Percentiles rank a stretch among this genome's conserved stretches.
These are phyloP conservation scores for Hyaloperonospora arabidopsidis DNA, from an alignment of 352 stramenopile genomes.

Conservation along the genomic window DNA sequence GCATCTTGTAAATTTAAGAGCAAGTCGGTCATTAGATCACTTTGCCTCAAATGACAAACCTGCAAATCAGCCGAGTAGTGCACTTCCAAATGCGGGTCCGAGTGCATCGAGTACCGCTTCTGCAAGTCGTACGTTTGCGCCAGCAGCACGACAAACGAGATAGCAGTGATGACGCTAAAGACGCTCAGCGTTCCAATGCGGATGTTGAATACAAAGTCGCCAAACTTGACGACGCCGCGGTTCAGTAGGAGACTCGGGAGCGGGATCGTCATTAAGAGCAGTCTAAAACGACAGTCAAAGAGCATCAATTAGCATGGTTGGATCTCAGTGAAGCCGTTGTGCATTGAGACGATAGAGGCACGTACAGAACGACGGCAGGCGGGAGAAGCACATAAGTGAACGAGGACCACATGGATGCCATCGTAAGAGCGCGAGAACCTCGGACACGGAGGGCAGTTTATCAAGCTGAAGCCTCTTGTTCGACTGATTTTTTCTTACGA, in stretches of 20 bases:
- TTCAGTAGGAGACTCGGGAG: conserved; percentile 55
- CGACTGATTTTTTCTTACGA: not conserved
- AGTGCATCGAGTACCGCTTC: conserved; percentile 47
- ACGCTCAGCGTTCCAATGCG: conserved; percentile 61
- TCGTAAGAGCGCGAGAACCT: conserved; percentile 11
- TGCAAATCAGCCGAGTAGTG: conserved; percentile 71
- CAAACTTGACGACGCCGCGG: conserved; percentile 63
- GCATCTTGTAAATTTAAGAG: conserved; percentile 7
- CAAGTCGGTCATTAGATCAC: not conserved
- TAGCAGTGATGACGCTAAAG: conserved; percentile 65
- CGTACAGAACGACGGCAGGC: conserved; percentile 70
- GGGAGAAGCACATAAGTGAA: conserved; percentile 74
- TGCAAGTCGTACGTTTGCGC: conserved; percentile 75
- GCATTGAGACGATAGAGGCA: conserved; percentile 1
- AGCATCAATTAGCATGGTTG: conserved; percentile 2
- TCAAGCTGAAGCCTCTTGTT: not conserved
- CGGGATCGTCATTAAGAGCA: conserved; percentile 73
- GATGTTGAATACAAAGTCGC: conserved; percentile 67
- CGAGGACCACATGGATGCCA: conserved; percentile 67
- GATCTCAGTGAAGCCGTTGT: not conserved
- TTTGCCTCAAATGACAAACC: conserved; percentile 18
- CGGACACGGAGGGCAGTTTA: not conserved
- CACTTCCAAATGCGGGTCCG: conserved; percentile 29
- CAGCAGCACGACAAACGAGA: conserved; percentile 62
- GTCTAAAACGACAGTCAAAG: conserved; percentile 11